Evolutionary conservation across 768 basidiomycete genomes (phyloP).

Genomic region (Tubosaeta sp.): DNA sequence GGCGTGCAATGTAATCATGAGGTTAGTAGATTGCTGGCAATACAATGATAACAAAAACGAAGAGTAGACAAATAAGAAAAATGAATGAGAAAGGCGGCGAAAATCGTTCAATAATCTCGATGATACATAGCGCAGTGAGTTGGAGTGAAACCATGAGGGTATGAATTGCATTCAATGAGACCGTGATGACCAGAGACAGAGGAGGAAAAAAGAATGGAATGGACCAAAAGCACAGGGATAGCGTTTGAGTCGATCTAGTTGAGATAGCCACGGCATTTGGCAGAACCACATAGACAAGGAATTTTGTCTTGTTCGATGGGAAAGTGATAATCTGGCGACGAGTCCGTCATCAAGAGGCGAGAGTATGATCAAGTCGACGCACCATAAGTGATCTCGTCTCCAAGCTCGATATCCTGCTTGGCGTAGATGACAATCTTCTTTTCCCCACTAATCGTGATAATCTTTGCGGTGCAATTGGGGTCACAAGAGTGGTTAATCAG

Average conservation of each 20-base stretch:
- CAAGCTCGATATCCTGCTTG: slow-evolving; percentile 91
- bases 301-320: slow-evolving; percentile 98
- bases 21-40: slow-evolving; percentile 13
- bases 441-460: slow-evolving; percentile 85
- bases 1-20: background rate
- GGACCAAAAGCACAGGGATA: background rate
- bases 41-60: slow-evolving; percentile 3
- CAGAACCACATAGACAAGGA: slow-evolving; percentile 85
- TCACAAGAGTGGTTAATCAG: slow-evolving; percentile 99
- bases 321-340: slow-evolving; percentile 87
- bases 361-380: slow-evolving; percentile 23
- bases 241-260: slow-evolving; percentile 54
- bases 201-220: background rate
- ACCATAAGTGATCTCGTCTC: slow-evolving; percentile 98
- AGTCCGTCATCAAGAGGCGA: background rate
- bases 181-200: slow-evolving; percentile 6
- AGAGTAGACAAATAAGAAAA: background rate
- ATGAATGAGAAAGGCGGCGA: background rate
- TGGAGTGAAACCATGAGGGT: slow-evolving; percentile 12
- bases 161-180: slow-evolving; percentile 17
- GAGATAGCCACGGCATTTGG: slow-evolving; percentile 91
- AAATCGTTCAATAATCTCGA: slow-evolving; percentile 23
- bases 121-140: slow-evolving; percentile 31
- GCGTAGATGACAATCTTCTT: slow-evolving; percentile 99
- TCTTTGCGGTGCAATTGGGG: slow-evolving; percentile 89